phyloP scores from a whole-genome alignment of 176 grass and related monocot genomes.

The Hordeum marinum region DNA sequence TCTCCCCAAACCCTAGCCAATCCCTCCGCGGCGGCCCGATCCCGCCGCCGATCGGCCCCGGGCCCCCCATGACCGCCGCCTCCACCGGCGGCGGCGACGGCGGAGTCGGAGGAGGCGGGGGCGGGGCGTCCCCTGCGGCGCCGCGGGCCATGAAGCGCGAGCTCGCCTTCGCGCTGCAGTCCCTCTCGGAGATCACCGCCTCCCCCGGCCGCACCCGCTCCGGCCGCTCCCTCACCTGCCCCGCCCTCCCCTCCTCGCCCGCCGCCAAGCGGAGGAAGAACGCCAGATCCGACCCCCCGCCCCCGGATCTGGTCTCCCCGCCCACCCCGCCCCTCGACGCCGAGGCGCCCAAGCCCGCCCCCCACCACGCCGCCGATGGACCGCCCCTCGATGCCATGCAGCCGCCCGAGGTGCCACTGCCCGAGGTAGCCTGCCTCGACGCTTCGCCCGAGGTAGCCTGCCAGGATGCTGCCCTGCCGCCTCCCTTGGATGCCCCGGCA shows the following conservation, averaged over 20 bases:
- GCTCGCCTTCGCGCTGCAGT: slow-evolving; percentile 53
- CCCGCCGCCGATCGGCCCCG: background rate
- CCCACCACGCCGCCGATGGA: background rate
- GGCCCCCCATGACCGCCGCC: slow-evolving; percentile 22
- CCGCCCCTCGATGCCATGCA: too few species aligned
- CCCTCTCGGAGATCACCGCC: slow-evolving; percentile 31
- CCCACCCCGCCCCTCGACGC: slow-evolving; percentile 37
- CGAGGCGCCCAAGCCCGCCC: slow-evolving; percentile 24
- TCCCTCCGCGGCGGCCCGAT: background rate
- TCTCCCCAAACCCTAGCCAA: slow-evolving; percentile 5
- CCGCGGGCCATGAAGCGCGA: slow-evolving; percentile 55
- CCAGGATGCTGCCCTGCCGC: too few species aligned
- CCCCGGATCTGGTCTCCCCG: slow-evolving; percentile 30
- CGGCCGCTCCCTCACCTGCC: slow-evolving; percentile 22
- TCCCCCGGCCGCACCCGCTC: slow-evolving; percentile 55
- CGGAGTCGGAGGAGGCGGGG: background rate
- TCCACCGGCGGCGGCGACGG: background rate
- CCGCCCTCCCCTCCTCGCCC: background rate
- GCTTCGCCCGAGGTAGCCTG: too few species aligned
- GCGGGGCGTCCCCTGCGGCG: background rate
- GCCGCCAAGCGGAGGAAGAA: slow-evolving; percentile 30
- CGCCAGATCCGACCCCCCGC: slow-evolving; percentile 24
- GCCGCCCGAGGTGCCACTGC: too few species aligned
- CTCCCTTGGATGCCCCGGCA: too few species aligned
- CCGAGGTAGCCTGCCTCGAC: too few species aligned